Base-by-base conservation (phyloP, 148 eudicot genomes). In the Vaccinium myrtillus region DNA sequence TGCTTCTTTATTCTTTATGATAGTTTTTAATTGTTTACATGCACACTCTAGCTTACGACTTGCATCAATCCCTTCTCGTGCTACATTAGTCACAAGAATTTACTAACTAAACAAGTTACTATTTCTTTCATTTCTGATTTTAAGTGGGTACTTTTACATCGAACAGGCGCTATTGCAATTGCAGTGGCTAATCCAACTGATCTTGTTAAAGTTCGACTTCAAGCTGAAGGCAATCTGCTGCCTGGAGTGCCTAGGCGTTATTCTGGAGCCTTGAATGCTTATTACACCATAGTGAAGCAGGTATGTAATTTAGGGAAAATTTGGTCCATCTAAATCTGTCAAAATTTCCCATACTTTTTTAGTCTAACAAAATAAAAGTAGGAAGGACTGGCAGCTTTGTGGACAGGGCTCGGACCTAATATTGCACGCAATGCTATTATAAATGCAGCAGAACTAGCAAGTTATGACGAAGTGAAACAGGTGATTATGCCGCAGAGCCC, bases 341-440 rank as follows among this genome's bases (percentile, higher is more conserved):
- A 53, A 75, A 43, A 21, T 30, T 79, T 80, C 43, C 73, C 54
- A 1, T 12, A 58, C n/a, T 7, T 13, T 36, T 59, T 58, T 32
- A n/a, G 49, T 56, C 79, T 69, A 71, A 70, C 80, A 1, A 80
- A 19, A 75, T 19, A 10, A 75, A 85, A 65, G 80, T 81, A 93
- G 95, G 95, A 93, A 86, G 95, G 95, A 81, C 87, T 91, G 19
- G 85, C 78, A 81, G 93, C 92, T 75, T 87, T 93, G 50, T 93
- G 94, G 95, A 93, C 95, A 78, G 94, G 95, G 79, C 88, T 93
- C 79, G 94, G 94, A 84, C 94, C 95, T 85, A 93, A 93, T 80
- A 91, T 93, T 87, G 91, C 90, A 77, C 88, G 95, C 81, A 93
- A 93, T 89, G 93, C 95, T 74, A 88, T 88, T 48, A 84, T 93